phyloP scores from a whole-genome alignment of 768 basidiomycete species.

The Psilocybe cubensis region DNA sequence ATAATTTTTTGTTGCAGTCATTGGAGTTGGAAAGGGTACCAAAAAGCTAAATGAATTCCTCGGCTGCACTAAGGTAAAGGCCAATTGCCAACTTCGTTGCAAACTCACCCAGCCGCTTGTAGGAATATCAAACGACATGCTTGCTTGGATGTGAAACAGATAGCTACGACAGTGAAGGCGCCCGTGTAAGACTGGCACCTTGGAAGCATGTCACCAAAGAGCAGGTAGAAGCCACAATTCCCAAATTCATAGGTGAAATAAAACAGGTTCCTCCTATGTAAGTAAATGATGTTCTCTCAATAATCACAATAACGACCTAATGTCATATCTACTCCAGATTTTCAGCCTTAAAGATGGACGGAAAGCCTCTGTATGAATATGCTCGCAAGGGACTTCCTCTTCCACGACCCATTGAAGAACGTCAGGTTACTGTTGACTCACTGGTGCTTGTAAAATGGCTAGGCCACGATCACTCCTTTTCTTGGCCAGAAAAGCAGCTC shows the following conservation, averaged over 20 bases:
- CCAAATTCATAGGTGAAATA: constrained; percentile 84
- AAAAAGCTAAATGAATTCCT: constrained; percentile 85
- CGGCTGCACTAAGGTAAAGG: constrained; percentile 82
- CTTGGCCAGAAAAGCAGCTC: constrained; percentile 75
- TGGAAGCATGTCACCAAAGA: constrained; percentile 87
- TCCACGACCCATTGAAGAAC: constrained; percentile 91
- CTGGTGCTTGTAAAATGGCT: constrained; percentile 82
- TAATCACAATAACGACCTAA: background rate
- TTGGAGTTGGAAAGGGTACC: constrained; percentile 89
- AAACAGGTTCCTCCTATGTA: constrained; percentile 93
- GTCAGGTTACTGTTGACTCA: constrained; percentile 80
- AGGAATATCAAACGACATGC: constrained; percentile 94
- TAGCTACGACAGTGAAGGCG: constrained; percentile 90
- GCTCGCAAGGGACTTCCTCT: constrained; percentile 89
- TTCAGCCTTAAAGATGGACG: constrained; percentile 99
- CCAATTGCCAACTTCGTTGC: background rate
- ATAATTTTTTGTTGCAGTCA: constrained; percentile 50
- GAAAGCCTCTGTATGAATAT: constrained; percentile 93
- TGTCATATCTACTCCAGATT: constrained; percentile 56
- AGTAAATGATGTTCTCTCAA: constrained; percentile 16
- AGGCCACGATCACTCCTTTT: constrained; percentile 73
- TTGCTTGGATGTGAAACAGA: constrained; percentile 95
- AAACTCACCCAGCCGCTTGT: background rate
- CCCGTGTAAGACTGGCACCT: constrained; percentile 72
- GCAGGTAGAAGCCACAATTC: constrained; percentile 68